These are phyloP conservation scores for Rosa hybrid DNA, from an alignment of 331 rosid genomes.

Conservation along the genomic window DNA sequence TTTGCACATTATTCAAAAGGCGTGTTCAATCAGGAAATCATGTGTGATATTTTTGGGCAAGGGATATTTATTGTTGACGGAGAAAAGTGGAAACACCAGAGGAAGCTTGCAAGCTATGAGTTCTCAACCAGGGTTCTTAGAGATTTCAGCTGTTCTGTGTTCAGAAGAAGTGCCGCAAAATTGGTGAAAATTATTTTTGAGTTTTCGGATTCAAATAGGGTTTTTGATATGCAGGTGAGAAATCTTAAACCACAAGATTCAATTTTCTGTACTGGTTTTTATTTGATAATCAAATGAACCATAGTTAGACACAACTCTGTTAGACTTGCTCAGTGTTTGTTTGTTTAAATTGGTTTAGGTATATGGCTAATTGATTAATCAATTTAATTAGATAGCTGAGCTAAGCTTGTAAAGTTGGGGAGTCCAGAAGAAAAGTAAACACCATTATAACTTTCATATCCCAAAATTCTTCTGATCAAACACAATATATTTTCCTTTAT, in stretches of 20 bases:
- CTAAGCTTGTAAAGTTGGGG: no score
- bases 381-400: no score
- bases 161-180: slow-evolving; percentile 48
- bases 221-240: slow-evolving; percentile 69
- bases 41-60: slow-evolving; percentile 54
- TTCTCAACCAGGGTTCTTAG: slow-evolving; percentile 64
- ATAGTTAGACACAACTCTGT: neutral
- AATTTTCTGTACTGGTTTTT: neutral
- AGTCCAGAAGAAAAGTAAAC: no score
- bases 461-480: no score
- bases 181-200: slow-evolving; percentile 30
- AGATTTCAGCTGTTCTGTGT: slow-evolving; percentile 57
- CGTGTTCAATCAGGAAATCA: neutral
- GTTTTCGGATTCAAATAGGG: slow-evolving; percentile 21
- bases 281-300: neutral
- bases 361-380: neutral
- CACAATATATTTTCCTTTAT: no score
- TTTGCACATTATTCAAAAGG: slow-evolving; percentile 41
- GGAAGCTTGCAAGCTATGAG: slow-evolving; percentile 67
- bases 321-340: neutral
- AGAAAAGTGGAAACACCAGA: slow-evolving; percentile 67
- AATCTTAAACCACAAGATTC: neutral
- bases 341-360: neutral
- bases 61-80: slow-evolving; percentile 72
- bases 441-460: no score